A percentile compares a stretch with the other conserved stretches of the same genome.
These are phyloP conservation scores for Lentinula aciculospora DNA, from an alignment of 768 basidiomycete species.

Conservation along the genomic window DNA sequence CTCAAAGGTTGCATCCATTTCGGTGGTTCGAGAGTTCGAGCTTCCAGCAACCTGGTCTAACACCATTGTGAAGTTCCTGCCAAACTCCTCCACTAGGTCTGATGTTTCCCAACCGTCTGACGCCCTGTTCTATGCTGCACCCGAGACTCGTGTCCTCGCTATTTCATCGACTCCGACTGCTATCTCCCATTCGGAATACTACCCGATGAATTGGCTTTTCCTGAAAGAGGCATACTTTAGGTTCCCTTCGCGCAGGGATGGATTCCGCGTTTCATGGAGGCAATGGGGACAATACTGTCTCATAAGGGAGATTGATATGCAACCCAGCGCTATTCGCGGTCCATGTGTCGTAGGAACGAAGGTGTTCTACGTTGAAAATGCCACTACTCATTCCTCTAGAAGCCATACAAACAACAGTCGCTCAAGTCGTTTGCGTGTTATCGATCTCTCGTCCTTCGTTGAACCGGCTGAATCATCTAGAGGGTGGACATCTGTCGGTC, in stretches of 20 bases:
- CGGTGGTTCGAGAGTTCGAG: constrained; percentile 46
- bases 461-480: constrained; percentile 22
- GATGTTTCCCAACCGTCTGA: constrained; percentile 29
- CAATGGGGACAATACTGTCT: constrained; percentile 50
- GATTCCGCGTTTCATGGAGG: constrained; percentile 43
- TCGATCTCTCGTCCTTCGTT: constrained; percentile 40
- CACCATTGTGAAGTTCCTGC: constrained; percentile 40
- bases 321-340: constrained; percentile 23
- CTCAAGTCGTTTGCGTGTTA: constrained; percentile 25
- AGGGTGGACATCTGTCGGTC: constrained; percentile 37
- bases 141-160: constrained; percentile 42
- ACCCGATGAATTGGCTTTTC: constrained; percentile 43
- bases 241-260: constrained; percentile 36
- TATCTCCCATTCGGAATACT: constrained; percentile 23
- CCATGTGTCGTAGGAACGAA: constrained; percentile 43
- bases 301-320: constrained; percentile 33
- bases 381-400: constrained; percentile 8
- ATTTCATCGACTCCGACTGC: constrained; percentile 37
- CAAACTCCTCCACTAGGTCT: constrained; percentile 37
- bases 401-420: background rate
- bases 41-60: constrained; percentile 48
- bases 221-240: constrained; percentile 49
- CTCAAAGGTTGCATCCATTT: constrained; percentile 32
- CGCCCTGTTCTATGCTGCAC: constrained; percentile 55
- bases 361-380: constrained; percentile 38